Percentiles rank a stretch among this genome's conserved stretches.
These are phyloP conservation scores for Rhodotorula kratochvilovae DNA, from an alignment of 768 basidiomycete genomes.

Conservation along the genomic window DNA sequence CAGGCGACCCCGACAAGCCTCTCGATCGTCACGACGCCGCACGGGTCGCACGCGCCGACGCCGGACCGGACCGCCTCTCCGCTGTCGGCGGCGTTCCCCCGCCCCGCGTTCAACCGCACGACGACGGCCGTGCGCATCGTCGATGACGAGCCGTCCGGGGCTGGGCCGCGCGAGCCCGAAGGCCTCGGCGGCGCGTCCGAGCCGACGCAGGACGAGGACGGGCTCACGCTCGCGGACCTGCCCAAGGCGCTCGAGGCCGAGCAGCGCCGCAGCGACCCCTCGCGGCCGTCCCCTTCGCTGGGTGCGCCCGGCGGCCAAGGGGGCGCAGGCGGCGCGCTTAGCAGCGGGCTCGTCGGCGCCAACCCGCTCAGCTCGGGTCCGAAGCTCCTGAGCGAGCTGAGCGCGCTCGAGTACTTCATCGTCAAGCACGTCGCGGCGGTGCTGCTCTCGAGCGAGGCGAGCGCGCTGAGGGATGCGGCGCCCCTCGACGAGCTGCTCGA, in stretches of 20 bases:
- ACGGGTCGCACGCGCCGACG: background rate
- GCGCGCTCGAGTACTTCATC: constrained; percentile 76
- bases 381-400: constrained; percentile 78
- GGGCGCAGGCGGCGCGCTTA: too few species aligned
- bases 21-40: background rate
- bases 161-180: constrained; percentile 6
- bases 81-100: constrained; percentile 39
- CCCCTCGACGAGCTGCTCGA: constrained; percentile 84
- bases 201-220: constrained; percentile 59
- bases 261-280: constrained; percentile 60
- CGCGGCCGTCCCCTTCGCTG: constrained; percentile 62
- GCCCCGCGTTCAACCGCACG: constrained; percentile 23
- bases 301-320: too few species aligned
- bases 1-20: background rate
- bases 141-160: constrained; percentile 47
- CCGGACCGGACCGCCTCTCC: background rate
- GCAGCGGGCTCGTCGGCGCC: background rate
- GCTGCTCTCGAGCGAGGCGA: constrained; percentile 60
- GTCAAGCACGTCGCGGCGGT: constrained; percentile 87
- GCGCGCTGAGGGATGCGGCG: constrained; percentile 62
- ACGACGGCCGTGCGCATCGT: constrained; percentile 37
- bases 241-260: constrained; percentile 88
- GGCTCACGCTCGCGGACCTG: constrained; percentile 88
- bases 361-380: constrained; percentile 50
- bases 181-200: constrained; percentile 45